phyloP scores from a whole-genome alignment of 2,329 filamentous ascomycete species.

The Fusarium praegraminearum region DNA sequence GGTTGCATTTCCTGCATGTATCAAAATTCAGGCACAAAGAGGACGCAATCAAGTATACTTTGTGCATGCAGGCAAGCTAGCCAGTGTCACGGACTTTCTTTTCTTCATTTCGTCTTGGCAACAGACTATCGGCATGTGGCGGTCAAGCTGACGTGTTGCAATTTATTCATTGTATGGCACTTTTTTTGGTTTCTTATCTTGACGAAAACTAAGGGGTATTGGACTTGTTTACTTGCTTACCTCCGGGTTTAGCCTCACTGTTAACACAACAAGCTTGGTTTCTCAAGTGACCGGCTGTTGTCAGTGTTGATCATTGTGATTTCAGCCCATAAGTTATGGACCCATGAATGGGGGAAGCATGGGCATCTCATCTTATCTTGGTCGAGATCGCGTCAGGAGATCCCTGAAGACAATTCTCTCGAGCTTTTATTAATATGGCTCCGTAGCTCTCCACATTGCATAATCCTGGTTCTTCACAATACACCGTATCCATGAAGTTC shows the following conservation, averaged over 20 bases:
- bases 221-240: conserved; percentile 10
- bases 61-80: conserved; percentile 5
- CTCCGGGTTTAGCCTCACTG: not conserved
- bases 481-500: not conserved
- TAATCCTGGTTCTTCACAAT: not conserved
- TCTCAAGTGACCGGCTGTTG: conserved; percentile 24
- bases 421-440: conserved; percentile 4
- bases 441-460: conserved; percentile 2
- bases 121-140: conserved; percentile 32
- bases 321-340: conserved; percentile 36
- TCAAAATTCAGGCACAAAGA: conserved; percentile 6
- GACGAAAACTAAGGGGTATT: not conserved
- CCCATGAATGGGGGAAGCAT: conserved; percentile 6
- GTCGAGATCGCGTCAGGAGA: conserved; percentile 18
- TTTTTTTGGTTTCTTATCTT: conserved; percentile 3
- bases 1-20: conserved; percentile 24
- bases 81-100: conserved; percentile 10
- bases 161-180: conserved; percentile 27
- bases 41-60: not conserved
- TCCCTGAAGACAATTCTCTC: conserved; percentile 5
- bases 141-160: conserved; percentile 34
- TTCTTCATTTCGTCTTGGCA: conserved; percentile 16
- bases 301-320: conserved; percentile 8
- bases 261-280: conserved; percentile 15
- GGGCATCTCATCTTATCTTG: conserved; percentile 27